These are phyloP conservation scores for Colletotrichum caudatum DNA, from an alignment of 2,329 filamentous ascomycete species.

Conservation along the genomic window DNA sequence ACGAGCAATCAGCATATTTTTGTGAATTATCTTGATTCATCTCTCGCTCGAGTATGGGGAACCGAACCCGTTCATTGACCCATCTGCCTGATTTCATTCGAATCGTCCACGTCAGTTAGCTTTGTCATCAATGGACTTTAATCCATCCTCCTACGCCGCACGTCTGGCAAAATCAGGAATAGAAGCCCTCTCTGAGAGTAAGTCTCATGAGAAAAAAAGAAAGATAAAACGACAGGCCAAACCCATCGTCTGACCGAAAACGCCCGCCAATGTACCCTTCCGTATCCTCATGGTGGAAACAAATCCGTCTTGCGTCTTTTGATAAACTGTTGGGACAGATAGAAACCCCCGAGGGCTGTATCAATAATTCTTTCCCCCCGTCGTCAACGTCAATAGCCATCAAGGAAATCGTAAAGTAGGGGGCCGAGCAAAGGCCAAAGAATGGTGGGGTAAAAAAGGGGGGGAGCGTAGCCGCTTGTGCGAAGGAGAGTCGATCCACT, in stretches of 20 bases:
- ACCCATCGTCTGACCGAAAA: constrained; percentile 22
- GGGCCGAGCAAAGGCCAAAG: constrained; percentile 24
- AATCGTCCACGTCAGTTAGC: constrained; percentile 23
- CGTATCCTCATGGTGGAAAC: constrained; percentile 35
- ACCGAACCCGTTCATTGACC: neutral
- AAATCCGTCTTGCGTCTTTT: constrained; percentile 40
- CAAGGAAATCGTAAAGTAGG: constrained; percentile 30
- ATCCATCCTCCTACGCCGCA: neutral
- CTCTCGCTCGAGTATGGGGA: constrained; percentile 23
- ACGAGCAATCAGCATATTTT: neutral
- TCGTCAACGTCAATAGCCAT: constrained; percentile 36
- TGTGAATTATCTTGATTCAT: constrained; percentile 27
- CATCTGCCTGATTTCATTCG: constrained; percentile 23
- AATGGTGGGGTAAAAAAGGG: constrained; percentile 7
- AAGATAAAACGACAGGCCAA: constrained; percentile 19
- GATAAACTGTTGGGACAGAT: constrained; percentile 32
- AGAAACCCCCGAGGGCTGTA: constrained; percentile 33
- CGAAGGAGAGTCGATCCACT: constrained; percentile 40
- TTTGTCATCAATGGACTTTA: constrained; percentile 24
- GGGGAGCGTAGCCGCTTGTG: constrained; percentile 28
- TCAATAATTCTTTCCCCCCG: constrained; percentile 33
- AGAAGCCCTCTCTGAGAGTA: constrained; percentile 5
- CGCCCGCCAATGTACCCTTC: constrained; percentile 35
- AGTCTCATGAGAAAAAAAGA: constrained; percentile 3
- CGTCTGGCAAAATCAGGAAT: constrained; percentile 3